A percentile compares a stretch with the other conserved stretches of the same genome.
Conservation (phyloP, 129 eudicot genomes). For the Glebionis coronaria region DNA sequence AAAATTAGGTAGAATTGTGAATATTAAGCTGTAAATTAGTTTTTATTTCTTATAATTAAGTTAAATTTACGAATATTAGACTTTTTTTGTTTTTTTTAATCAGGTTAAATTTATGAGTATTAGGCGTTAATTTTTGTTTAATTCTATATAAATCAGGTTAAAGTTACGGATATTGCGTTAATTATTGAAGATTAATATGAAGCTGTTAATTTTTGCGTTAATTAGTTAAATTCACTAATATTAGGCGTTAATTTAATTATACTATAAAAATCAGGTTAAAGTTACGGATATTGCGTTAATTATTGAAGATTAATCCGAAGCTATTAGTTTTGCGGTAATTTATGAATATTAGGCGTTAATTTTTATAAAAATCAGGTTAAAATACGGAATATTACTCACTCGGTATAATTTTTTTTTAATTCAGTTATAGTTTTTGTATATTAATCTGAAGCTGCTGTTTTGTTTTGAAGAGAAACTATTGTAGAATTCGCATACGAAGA, state of each 20-base stretch:
- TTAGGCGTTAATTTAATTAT: neutral
- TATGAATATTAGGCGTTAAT: neutral
- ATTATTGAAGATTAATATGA: no score
- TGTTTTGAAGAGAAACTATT: constrained; percentile 23
- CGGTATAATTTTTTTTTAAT: no score
- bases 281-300: neutral
- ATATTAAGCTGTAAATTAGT: no score
- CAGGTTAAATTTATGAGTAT: neutral
- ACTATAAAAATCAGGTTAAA: no score
- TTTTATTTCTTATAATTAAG: no score
- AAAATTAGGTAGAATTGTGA: no score
- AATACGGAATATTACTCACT: no score
- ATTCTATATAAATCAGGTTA: neutral
- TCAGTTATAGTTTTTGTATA: neutral
- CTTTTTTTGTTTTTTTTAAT: no score
- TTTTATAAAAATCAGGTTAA: neutral
- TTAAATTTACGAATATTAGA: no score
- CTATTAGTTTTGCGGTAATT: no score
- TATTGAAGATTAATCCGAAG: no score
- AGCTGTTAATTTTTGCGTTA: no score
- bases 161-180: neutral
- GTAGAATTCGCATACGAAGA: constrained; percentile 32
- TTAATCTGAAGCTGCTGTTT: neutral
- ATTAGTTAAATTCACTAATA: neutral
- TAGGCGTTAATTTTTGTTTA: neutral